Base-by-base conservation (phyloP, 805 yeast genomes). In the Saturnispora zaruensis region DNA sequence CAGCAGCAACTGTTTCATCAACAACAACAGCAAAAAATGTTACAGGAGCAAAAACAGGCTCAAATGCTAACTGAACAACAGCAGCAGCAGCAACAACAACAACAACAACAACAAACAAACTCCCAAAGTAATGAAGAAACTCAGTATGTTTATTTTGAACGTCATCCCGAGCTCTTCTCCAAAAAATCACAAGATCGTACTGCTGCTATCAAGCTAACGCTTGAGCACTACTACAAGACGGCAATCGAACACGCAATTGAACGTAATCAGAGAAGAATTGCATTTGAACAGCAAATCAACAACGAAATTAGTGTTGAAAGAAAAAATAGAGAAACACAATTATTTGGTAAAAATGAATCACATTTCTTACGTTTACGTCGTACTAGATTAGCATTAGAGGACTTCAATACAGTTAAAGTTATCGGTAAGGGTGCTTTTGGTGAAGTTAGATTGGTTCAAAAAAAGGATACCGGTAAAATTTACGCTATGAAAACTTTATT, bases 371-470 rank as follows among this genome's bases (percentile, higher is more conserved):
- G 97, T 54, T 74, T 89, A 49, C 72, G 96, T 57, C 78, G 97
- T 65, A 89, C 96, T 0, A 78, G 89, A 61, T 72, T 89, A 48
- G 77, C 88, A 1, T 71, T 88, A 41, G 93, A 84, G 38, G 97
- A 89, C 68, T 87, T 89, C 68, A 78, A 74, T 52, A 89, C 96
- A 1, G 95, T 89, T 49, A 88, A 88, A 67, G 96, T 85, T 33
- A 78, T 75, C 56, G 99, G 99, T 45, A 93, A 93, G 65, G 99
- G 99, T 55, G 96, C 99, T 0, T 93, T 93, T 70, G 99, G 99
- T 54, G 97, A 89, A 63, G 99, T 93, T 33, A 77, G 97, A 54
- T 72, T 93, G 48, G 98, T 93, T 13, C 97, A 93, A 63, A 91
- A 90, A 72, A 75, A 73, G 48, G 99, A 93, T 66, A 84, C 93